Evolutionary conservation across 768 basidiomycete species (phyloP), one percentile per base, ranked within the genome.

Genomic region (Pisolithus marmoratus): DNA sequence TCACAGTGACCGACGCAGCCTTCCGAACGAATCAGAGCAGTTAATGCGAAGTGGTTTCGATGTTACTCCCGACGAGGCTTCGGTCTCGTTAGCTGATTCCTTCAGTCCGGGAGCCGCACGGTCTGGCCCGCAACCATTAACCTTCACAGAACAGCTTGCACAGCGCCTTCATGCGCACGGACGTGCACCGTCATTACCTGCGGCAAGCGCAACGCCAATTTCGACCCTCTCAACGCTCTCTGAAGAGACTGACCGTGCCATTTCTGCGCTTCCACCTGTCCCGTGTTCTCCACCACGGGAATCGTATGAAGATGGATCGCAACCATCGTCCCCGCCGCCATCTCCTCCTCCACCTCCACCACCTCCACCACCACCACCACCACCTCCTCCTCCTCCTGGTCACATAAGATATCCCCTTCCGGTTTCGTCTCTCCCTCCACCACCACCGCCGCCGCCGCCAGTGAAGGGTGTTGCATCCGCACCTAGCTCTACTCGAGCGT

Each of bases 121-220:
- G 42, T 70, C 68, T 22, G 62, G 63, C 50, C 59, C 68, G 49
- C 71, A 70, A 31, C 69, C 75, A 37, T 79, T 74, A 20, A 74
- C 80, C 1, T 73, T 85, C 46, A 76, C 81, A 23, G 87, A 88
- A 49, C 78, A 84, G 64, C 73, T 88, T 42, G 75, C 72, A 40
- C 78, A 79, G 60, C 84, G 81, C 55, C 65, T 87, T 20, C 68
- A 80, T 14, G 63, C 74, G 7, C 74, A 75, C 65, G 79, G 78
- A 22, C 71, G 77, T 52, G 62, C 65, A 11, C 62, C 73, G 27
- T 70, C 73, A 31, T 63, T 72, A 24, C 60, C 69, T 14, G 70
- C 75, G 37, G 61, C 65, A 29, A 74, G 68, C 59, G 63, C 74
- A 19, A 60, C 59, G n/a, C 60, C 69, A 17, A 41, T 59, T 63